Evolutionary conservation across 768 basidiomycete species (phyloP), one percentile per base, ranked within the genome.

Genomic region (Neoboletus subvelutipes): DNA sequence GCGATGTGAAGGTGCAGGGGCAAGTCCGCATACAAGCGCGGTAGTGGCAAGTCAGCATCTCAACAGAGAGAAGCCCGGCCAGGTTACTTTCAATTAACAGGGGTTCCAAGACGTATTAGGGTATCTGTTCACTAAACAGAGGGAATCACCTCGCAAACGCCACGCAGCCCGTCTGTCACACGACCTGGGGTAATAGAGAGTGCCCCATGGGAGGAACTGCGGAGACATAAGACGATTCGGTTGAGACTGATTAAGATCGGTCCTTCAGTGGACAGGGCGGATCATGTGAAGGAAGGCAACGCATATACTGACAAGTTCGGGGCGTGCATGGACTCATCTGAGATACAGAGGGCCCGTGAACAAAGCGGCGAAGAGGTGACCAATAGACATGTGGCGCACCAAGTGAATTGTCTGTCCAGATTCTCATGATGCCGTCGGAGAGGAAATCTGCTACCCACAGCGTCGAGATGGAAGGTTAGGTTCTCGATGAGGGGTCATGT

Each of bases 181-280:
- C 65, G 57, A 68, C 68, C 63, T 61, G 68, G 68, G 67, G 67
- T 68, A 68, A 68, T 68, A 65, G 63, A 10, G 58, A 63, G 63
- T 60, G 56, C 57, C 45, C 60, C 64, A 68, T 51, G 60, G 57
- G 58, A 63, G 41, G 52, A 47, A 57, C 61, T 61, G 62, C 65
- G 65, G 67, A 66, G 62, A 55, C 29, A 39, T 39, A 45, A n/a
- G 55, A 45, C 22, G 37, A 46, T 45, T 50, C 41, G 36, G 59
- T 59, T 47, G 52, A 54, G 37, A 39, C 41, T 24, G 59, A 61
- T 57, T 47, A 37, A 56, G 55, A 67, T 64, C 63, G 54, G 54
- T 50, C 22, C 20, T 40, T 47, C 36, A 45, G 47, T 39, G 52
- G 45, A 56, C 52, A 37, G 57, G 40, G 51, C 62, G 68, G 67